These are phyloP conservation scores for Paramecium bursaria DNA, from an alignment of 73 alveolate species.

Conservation along the genomic window DNA sequence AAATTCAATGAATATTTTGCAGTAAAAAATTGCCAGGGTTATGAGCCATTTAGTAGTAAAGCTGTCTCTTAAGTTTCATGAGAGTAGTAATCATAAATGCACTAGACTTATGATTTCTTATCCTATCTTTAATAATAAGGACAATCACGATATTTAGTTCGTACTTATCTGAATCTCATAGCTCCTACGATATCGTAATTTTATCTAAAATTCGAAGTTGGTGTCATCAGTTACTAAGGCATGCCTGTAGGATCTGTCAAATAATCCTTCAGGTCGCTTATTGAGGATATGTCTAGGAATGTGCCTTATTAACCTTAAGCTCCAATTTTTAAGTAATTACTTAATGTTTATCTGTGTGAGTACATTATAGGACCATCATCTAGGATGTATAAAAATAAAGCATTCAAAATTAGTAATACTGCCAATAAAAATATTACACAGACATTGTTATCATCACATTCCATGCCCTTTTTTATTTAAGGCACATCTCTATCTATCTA, in stretches of 20 bases:
- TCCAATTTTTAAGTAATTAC: slow-evolving; percentile 5
- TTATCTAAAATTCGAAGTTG: slow-evolving; percentile 8
- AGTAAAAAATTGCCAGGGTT: slow-evolving; percentile 42
- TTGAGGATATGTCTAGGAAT: slow-evolving; percentile 17
- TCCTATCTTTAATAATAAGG: background rate
- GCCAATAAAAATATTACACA: slow-evolving; percentile 35
- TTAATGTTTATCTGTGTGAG: background rate
- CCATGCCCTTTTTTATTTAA: slow-evolving; percentile 52
- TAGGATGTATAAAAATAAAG: background rate
- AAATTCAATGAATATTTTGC: background rate
- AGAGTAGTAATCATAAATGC: background rate
- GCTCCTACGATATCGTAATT: slow-evolving; percentile 39
- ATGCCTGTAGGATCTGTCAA: slow-evolving; percentile 17
- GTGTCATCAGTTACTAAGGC: slow-evolving; percentile 3
- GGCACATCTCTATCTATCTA: slow-evolving; percentile 9
- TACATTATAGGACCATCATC: slow-evolving; percentile 38
- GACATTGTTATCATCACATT: slow-evolving; percentile 50
- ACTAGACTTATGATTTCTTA: slow-evolving; percentile 4
- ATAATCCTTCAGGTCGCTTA: slow-evolving; percentile 1
- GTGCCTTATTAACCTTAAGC: slow-evolving; percentile 16
- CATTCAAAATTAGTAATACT: background rate
- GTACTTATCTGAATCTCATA: slow-evolving; percentile 25
- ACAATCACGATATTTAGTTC: slow-evolving; percentile 37
- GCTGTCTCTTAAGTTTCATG: background rate
- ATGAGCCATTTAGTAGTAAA: slow-evolving; percentile 36